phyloP scores from a whole-genome alignment of 352 stramenopile genomes.

The Blastocystis hominis region DNA sequence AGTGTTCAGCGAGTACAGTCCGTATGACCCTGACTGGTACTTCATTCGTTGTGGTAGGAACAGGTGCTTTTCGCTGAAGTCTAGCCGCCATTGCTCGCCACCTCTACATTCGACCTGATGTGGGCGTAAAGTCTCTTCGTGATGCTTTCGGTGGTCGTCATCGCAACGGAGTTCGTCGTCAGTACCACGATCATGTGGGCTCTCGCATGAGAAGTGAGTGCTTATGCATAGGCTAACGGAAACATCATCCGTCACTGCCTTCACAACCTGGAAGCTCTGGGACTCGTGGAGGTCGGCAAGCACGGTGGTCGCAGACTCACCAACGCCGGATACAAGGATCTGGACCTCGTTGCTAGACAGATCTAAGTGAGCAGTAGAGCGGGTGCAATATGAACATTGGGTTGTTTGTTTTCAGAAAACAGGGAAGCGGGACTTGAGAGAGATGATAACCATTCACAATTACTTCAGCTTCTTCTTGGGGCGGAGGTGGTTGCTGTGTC shows the following conservation, averaged over 20 bases:
- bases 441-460: background rate
- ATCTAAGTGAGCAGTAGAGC: slow-evolving; percentile 52
- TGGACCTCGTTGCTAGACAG: slow-evolving; percentile 47
- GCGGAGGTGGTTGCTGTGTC: too few relatives aligned
- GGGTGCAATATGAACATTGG: too few relatives aligned
- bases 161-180: slow-evolving; percentile 36
- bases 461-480: too few relatives aligned
- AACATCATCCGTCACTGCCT: slow-evolving; percentile 5
- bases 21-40: slow-evolving; percentile 19
- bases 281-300: slow-evolving; percentile 2
- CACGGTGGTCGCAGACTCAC: slow-evolving; percentile 49
- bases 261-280: slow-evolving; percentile 57
- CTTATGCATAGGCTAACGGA: slow-evolving; percentile 55
- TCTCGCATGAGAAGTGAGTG: background rate
- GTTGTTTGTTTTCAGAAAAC: too few relatives aligned
- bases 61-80: background rate
- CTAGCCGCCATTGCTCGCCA: slow-evolving; percentile 43
- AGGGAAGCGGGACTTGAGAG: slow-evolving; percentile 12
- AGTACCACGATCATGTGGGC: slow-evolving; percentile 32
- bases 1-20: slow-evolving; percentile 56
- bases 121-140: slow-evolving; percentile 6
- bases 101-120: slow-evolving; percentile 45
- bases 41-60: slow-evolving; percentile 40
- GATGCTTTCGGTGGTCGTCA: slow-evolving; percentile 20
- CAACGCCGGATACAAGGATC: slow-evolving; percentile 46